These are phyloP conservation scores for Magnusiomyces sp. DNA, from an alignment of 1,139 yeast genomes.

Conservation along the genomic window DNA sequence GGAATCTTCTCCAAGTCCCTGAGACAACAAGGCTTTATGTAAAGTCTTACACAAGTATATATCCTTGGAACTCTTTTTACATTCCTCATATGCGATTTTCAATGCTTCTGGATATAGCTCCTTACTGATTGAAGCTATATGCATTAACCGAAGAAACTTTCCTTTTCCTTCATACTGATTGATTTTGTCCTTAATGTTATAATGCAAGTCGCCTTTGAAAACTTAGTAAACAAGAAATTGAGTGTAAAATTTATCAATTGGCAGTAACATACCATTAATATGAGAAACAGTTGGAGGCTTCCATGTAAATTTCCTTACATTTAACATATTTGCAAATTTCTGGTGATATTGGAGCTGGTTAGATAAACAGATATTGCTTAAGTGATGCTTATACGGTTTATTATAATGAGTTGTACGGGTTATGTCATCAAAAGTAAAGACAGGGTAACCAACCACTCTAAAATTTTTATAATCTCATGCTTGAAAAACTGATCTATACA, in stretches of 20 bases:
- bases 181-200: slow-evolving; percentile 5
- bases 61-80: not conserved
- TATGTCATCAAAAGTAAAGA: too few species aligned
- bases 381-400: too few species aligned
- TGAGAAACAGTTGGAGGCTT: not conserved
- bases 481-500: too few species aligned
- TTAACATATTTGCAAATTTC: not conserved
- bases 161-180: slow-evolving; percentile 9
- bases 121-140: slow-evolving; percentile 5
- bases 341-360: not conserved
- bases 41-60: not conserved
- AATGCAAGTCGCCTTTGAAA: slow-evolving; percentile 6
- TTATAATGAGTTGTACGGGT: too few species aligned
- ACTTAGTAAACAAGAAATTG: not conserved
- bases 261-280: slow-evolving; percentile 3
- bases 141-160: slow-evolving; percentile 8
- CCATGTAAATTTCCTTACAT: not conserved
- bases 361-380: too few species aligned
- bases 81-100: not conserved
- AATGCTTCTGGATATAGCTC: slow-evolving; percentile 2
- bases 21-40: not conserved
- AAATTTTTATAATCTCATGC: too few species aligned
- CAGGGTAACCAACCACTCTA: too few species aligned
- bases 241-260: not conserved
- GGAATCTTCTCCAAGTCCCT: not conserved